Percentiles rank a stretch among this genome's conserved stretches.
Conservation (phyloP, 2,329 filamentous ascomycete genomes). For the Botrytis sinoallii region DNA sequence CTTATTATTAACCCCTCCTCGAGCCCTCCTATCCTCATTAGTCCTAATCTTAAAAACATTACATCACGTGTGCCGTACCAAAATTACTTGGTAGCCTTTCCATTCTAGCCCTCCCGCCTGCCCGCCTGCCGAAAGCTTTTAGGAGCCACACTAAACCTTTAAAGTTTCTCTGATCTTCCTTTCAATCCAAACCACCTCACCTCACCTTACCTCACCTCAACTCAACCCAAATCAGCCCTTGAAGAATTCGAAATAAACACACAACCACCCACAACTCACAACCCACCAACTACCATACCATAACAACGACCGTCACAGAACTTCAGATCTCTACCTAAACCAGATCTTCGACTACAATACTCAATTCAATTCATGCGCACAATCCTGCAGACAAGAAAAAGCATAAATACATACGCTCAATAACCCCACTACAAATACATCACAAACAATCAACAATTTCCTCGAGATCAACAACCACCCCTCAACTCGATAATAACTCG, state of each 20-base stretch:
- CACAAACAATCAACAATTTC: slow-evolving; percentile 12
- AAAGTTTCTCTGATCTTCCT: slow-evolving; percentile 19
- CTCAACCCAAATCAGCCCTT: background rate
- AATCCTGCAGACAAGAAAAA: slow-evolving; percentile 20
- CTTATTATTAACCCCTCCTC: background rate
- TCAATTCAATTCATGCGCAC: slow-evolving; percentile 27
- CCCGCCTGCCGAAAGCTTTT: slow-evolving; percentile 13
- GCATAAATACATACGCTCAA: background rate
- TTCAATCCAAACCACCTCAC: slow-evolving; percentile 12
- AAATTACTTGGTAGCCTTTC: background rate
- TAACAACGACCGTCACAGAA: background rate
- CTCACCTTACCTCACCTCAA: background rate
- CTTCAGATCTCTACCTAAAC: slow-evolving; percentile 5
- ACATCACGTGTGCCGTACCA: background rate
- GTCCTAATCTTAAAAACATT: background rate
- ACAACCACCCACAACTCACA: background rate
- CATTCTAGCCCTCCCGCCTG: slow-evolving; percentile 10
- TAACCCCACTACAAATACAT: slow-evolving; percentile 10
- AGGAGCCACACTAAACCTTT: slow-evolving; percentile 9
- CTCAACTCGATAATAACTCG: slow-evolving; percentile 17
- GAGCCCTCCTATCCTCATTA: background rate
- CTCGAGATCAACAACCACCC: slow-evolving; percentile 14
- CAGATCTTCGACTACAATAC: slow-evolving; percentile 14
- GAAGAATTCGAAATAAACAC: slow-evolving; percentile 1
- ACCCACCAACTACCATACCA: background rate